These are phyloP conservation scores for Hygrophorus russula DNA, from an alignment of 768 basidiomycete genomes.

Conservation along the genomic window DNA sequence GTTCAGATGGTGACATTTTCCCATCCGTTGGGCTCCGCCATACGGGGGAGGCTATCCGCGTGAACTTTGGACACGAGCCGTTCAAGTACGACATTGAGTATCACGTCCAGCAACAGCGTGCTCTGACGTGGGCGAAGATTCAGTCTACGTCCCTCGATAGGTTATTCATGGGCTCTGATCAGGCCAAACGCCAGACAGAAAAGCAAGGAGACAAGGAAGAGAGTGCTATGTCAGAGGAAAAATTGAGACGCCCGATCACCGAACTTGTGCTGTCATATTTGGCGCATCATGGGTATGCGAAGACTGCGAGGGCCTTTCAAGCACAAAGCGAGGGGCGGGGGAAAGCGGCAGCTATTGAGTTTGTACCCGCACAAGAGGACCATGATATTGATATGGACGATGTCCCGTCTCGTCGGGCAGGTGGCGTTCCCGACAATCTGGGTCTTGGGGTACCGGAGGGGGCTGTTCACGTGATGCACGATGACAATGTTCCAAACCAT, in stretches of 20 bases:
- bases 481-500: too few species aligned
- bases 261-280: constrained; percentile 73
- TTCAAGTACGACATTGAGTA: constrained; percentile 90
- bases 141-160: constrained; percentile 41
- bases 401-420: constrained; percentile 9
- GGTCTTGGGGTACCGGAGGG: constrained; percentile 22
- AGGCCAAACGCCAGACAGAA: constrained; percentile 4
- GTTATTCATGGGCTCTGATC: constrained; percentile 13
- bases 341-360: background rate
- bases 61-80: constrained; percentile 80
- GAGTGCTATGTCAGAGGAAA: constrained; percentile 29
- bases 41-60: constrained; percentile 61
- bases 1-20: constrained; percentile 55
- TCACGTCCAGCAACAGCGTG: constrained; percentile 64
- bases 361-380: constrained; percentile 10
- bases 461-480: too few species aligned
- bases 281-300: constrained; percentile 74
- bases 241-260: constrained; percentile 49
- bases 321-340: constrained; percentile 22
- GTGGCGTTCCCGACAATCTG: constrained; percentile 9
- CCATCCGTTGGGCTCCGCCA: constrained; percentile 88
- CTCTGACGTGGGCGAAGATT: constrained; percentile 56
- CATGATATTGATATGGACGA: constrained; percentile 42
- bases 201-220: constrained; percentile 11
- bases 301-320: constrained; percentile 58